Base-by-base conservation (phyloP, 805 yeast genomes). In the Kuraishia piskuri region DNA sequence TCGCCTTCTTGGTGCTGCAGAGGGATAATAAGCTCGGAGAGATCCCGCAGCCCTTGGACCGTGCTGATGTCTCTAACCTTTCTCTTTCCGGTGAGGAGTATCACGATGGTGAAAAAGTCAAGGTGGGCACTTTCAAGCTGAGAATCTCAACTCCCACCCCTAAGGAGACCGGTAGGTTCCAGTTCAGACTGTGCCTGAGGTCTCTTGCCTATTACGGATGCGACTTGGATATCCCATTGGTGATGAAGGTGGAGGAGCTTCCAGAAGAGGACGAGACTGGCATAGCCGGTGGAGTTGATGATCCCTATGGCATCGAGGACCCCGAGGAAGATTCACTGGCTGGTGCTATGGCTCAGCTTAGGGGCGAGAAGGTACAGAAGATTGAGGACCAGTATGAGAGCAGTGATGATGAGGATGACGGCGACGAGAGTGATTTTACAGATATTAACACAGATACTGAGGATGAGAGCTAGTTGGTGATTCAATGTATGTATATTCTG, bases 11-110 rank as follows among this genome's bases (percentile, higher is more conserved):
- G 51, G 72, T 80, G 31, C 72, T 79, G 52, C 96, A 89, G 67
- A 83, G 83, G 59, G 98, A 92, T 68, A 82, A 81, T 56, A 89
- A 87, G 66, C 71, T 94, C 49, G 79, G 85, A 22, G 97, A 91
- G 58, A 73, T 80, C 9, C 89, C 89, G 2, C 73, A 75, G 22
- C 68, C 68, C 50, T 63, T 87, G 58, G 75, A 76, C 48, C 72
- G 78, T 56, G 70, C 76, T 25, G 84, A 81, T 54, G 68, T 80
- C 52, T 69, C 76, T 45, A 88, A 88, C 66, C 69, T 87, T 60
- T 64, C 65, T 22, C 68, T 84, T 52, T 60, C 78, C 3, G 80
- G 75, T 54, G 82, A 80, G 52, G 75, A 80, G 57, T 83, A 60
- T 53, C 63, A 71, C 26, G 65, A 71, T 49, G 74, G 79, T 3